A percentile compares a stretch with the other conserved stretches of the same genome.
These are phyloP conservation scores for Plantago lanceolata DNA, from an alignment of 305 asterid species.

Conservation along the genomic window DNA sequence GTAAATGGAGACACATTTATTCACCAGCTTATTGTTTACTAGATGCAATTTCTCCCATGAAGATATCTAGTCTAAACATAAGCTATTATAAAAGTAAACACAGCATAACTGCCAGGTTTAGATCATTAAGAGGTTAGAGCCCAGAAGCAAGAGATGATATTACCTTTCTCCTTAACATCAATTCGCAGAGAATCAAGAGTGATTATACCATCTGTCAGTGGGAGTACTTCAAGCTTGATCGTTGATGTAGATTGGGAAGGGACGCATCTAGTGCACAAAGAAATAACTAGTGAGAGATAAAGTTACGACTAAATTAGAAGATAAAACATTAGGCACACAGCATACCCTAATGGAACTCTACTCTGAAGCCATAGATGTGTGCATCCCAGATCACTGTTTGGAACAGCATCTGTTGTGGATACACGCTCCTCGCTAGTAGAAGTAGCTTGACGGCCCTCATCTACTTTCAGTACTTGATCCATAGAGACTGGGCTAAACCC, in stretches of 20 bases:
- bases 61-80: too few species aligned
- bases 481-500: constrained; percentile 29
- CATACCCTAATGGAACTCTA: constrained; percentile 93
- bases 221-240: constrained; percentile 95
- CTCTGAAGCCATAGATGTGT: constrained; percentile 97
- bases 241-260: constrained; percentile 88
- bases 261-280: constrained; percentile 59
- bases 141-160: constrained; percentile 18
- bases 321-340: constrained; percentile 16
- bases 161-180: constrained; percentile 90
- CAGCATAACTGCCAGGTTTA: too few species aligned
- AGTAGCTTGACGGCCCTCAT: constrained; percentile 36
- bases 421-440: constrained; percentile 35
- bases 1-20: too few species aligned
- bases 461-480: constrained; percentile 41
- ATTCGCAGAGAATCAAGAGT: constrained; percentile 91
- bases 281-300: constrained; percentile 20
- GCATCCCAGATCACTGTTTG: constrained; percentile 72
- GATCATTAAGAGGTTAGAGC: too few species aligned
- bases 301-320: constrained; percentile 22
- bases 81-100: too few species aligned
- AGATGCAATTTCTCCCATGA: too few species aligned
- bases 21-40: too few species aligned
- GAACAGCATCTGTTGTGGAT: constrained; percentile 55
- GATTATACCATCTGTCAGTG: constrained; percentile 93